Percentiles rank a stretch among this genome's conserved stretches.
Evolutionary conservation across 2,329 filamentous ascomycete genomes (phyloP).

Genomic region (Fusarium falciforme): DNA sequence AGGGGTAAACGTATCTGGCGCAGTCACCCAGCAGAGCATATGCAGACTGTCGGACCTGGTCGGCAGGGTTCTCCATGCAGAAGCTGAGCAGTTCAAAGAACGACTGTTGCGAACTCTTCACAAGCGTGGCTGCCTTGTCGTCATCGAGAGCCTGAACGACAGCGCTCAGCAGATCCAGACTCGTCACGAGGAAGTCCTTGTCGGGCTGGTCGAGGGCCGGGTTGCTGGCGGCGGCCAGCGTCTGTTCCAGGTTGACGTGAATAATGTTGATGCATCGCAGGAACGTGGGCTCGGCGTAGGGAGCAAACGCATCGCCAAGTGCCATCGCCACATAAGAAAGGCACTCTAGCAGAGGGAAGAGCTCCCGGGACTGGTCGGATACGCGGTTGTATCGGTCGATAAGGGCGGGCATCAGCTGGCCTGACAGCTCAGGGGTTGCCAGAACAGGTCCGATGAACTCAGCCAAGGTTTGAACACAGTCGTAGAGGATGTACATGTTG

Average conservation of each 20-base stretch:
- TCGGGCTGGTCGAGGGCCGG: slow-evolving; percentile 81
- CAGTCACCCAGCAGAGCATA: slow-evolving; percentile 96
- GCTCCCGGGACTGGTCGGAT: slow-evolving; percentile 87
- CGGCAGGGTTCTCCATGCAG: slow-evolving; percentile 91
- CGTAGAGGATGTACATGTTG: slow-evolving; percentile 99
- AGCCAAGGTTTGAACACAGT: slow-evolving; percentile 96
- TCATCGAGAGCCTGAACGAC: slow-evolving; percentile 90
- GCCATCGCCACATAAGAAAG: slow-evolving; percentile 93
- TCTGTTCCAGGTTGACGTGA: slow-evolving; percentile 88
- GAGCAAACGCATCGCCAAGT: slow-evolving; percentile 82
- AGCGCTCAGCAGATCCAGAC: slow-evolving; percentile 90
- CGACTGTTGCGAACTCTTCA: slow-evolving; percentile 78
- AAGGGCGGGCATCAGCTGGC: slow-evolving; percentile 91
- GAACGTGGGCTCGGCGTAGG: slow-evolving; percentile 89
- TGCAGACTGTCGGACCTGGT: slow-evolving; percentile 95
- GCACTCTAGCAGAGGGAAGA: slow-evolving; percentile 96
- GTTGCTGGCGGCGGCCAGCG: slow-evolving; percentile 76
- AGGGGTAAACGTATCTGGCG: slow-evolving; percentile 88
- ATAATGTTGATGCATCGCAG: slow-evolving; percentile 90
- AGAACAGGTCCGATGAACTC: slow-evolving; percentile 88
- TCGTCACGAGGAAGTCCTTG: slow-evolving; percentile 97
- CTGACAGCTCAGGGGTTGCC: slow-evolving; percentile 82
- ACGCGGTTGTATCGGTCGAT: slow-evolving; percentile 90
- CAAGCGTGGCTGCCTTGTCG: slow-evolving; percentile 79
- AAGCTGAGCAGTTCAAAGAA: slow-evolving; percentile 92